Conservation (phyloP, 2,329 filamentous ascomycete species). For the Xylaria digitata region DNA sequence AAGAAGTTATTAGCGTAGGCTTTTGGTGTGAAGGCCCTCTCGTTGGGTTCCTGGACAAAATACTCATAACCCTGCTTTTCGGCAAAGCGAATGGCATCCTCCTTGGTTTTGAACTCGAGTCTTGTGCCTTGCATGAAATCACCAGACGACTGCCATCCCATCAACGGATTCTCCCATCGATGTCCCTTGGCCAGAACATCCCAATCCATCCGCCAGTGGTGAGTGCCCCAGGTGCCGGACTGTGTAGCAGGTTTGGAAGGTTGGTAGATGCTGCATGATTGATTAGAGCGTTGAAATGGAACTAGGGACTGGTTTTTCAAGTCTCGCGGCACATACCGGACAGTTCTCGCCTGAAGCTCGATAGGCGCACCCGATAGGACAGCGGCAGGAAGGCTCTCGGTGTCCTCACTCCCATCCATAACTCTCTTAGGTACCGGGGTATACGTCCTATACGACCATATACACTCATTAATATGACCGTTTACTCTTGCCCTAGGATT, state of each 20-base stretch:
- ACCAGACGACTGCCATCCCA: conserved; percentile 97
- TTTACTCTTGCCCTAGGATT: not conserved
- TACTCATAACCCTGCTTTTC: conserved; percentile 99
- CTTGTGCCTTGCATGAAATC: conserved; percentile 96
- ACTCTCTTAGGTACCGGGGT: conserved; percentile 90
- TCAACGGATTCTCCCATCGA: conserved; percentile 97
- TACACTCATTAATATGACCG: conserved; percentile 18
- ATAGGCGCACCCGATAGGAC: conserved; percentile 91
- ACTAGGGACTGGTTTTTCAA: not conserved
- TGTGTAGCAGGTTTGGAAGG: conserved; percentile 95
- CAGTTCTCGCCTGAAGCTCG: conserved; percentile 92
- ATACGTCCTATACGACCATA: conserved; percentile 72
- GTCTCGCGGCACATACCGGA: conserved; percentile 72
- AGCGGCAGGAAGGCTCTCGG: conserved; percentile 79
- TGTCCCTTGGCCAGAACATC: conserved; percentile 92
- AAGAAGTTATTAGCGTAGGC: conserved; percentile 97
- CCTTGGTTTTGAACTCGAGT: conserved; percentile 90
- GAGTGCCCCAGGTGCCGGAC: conserved; percentile 85
- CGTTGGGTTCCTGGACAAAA: conserved; percentile 96
- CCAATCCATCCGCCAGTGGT: conserved; percentile 98
- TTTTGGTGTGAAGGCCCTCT: conserved; percentile 87
- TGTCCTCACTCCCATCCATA: conserved; percentile 90
- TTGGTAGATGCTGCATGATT: conserved; percentile 80
- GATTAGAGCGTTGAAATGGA: conserved; percentile 16
- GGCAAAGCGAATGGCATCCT: conserved; percentile 93